phyloP scores from a whole-genome alignment of 2,329 filamentous ascomycete genomes.

The Penicillium glabrum region DNA sequence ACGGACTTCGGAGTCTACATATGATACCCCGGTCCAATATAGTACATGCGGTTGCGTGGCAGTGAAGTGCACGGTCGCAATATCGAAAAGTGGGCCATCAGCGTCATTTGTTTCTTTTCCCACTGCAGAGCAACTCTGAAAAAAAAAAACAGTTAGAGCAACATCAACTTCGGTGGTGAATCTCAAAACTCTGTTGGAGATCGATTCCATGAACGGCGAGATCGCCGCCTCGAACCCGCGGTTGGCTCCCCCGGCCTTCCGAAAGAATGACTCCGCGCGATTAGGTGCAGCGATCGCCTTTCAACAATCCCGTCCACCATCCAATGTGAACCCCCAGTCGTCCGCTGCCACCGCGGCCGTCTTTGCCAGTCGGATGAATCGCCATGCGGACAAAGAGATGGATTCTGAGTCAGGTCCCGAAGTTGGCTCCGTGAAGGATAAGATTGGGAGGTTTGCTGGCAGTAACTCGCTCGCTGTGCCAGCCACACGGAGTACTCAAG shows the following conservation, averaged over 20 bases:
- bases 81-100: constrained; percentile 1
- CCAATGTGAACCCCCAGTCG: constrained; percentile 16
- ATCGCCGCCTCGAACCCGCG: constrained; percentile 30
- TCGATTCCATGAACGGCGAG: constrained; percentile 33
- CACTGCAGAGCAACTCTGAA: background rate
- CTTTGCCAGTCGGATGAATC: constrained; percentile 19
- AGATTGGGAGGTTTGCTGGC: constrained; percentile 35
- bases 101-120: background rate
- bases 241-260: constrained; percentile 23
- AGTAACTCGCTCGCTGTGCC: constrained; percentile 16
- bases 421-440: constrained; percentile 39
- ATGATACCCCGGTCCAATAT: background rate
- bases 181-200: constrained; percentile 2
- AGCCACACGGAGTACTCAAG: constrained; percentile 11
- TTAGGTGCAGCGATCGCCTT: constrained; percentile 41
- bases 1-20: too few species aligned
- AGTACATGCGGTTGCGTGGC: background rate
- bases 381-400: constrained; percentile 16
- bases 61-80: background rate
- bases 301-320: constrained; percentile 21
- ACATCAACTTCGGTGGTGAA: background rate
- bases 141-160: background rate
- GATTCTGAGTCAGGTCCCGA: constrained; percentile 29
- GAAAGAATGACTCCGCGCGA: constrained; percentile 29
- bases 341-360: constrained; percentile 18